Conservation (phyloP, 225 moss, liverwort and hornwort species). For the Bryoerythrophyllum caledonicum region DNA sequence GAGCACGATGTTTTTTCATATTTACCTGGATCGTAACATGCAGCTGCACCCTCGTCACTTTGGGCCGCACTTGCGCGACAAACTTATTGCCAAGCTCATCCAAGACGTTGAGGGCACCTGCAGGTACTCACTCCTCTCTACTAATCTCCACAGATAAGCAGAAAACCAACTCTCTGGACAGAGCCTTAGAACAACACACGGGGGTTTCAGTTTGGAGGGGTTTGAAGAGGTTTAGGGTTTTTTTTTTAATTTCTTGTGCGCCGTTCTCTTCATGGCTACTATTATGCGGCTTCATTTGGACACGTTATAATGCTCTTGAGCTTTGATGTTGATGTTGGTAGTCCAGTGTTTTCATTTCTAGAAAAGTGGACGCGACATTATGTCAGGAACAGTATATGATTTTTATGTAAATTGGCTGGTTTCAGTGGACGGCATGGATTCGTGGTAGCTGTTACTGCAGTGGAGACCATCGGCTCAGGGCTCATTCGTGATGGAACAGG, state of each 20-base stretch:
- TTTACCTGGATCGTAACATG: slow-evolving; percentile 82
- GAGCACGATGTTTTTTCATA: slow-evolving; percentile 74
- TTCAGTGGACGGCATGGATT: slow-evolving; percentile 85
- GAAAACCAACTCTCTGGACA: too few species aligned
- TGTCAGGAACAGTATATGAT: too few species aligned
- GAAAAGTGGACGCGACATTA: neutral
- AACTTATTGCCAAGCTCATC: slow-evolving; percentile 83
- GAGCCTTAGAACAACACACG: too few species aligned
- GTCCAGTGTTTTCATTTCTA: neutral
- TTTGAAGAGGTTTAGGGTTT: neutral
- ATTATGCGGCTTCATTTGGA: neutral
- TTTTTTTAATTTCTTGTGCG: neutral
- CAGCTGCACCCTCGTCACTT: slow-evolving; percentile 88
- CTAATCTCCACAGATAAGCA: neutral
- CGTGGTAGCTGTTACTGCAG: slow-evolving; percentile 80
- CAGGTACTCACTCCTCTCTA: slow-evolving; percentile 47
- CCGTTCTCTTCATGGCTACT: neutral
- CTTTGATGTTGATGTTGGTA: neutral
- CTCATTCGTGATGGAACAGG: slow-evolving; percentile 88
- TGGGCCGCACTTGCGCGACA: slow-evolving; percentile 77
- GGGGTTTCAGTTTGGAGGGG: neutral
- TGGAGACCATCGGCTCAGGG: slow-evolving; percentile 81
- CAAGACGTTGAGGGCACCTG: slow-evolving; percentile 92
- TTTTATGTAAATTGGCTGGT: neutral
- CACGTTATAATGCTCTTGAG: neutral